Percentiles rank a stretch among this genome's conserved stretches.
phyloP scores from a whole-genome alignment of 169 alveolate species.

The Cyclospora cayetanensis region DNA sequence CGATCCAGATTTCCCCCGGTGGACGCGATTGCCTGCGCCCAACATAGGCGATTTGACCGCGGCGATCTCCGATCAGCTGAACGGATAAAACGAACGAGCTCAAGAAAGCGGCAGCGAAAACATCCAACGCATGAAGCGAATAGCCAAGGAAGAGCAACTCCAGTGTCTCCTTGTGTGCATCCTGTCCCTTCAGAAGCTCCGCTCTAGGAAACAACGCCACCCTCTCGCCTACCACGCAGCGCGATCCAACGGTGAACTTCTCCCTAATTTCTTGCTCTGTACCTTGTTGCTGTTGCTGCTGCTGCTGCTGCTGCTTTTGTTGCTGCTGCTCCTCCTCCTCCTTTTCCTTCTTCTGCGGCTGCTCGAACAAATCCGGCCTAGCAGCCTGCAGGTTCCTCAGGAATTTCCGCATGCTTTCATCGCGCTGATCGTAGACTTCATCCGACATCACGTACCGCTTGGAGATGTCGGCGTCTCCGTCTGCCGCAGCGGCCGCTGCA shows the following conservation, averaged over 20 bases:
- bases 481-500: background rate
- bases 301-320: constrained; percentile 11
- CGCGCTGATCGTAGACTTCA: constrained; percentile 88
- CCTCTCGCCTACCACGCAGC: constrained; percentile 18
- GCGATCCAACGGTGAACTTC: constrained; percentile 19
- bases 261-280: background rate
- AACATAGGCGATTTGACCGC: constrained; percentile 40
- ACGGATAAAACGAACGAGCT: background rate
- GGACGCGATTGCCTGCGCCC: constrained; percentile 47
- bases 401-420: constrained; percentile 84
- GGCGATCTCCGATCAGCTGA: constrained; percentile 58
- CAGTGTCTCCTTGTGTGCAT: background rate
- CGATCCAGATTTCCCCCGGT: constrained; percentile 41
- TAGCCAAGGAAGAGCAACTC: background rate
- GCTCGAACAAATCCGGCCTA: background rate
- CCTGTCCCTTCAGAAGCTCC: background rate
- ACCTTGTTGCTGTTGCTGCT: background rate
- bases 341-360: background rate
- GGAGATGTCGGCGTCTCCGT: background rate
- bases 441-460: constrained; percentile 86
- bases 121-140: background rate
- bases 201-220: background rate
- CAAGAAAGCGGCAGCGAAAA: background rate
- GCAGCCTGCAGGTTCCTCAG: constrained; percentile 73
- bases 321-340: background rate